A percentile compares a stretch with the other conserved stretches of the same genome.
These are phyloP conservation scores for Selaginella moellendorffii DNA, from an alignment of 75 land plant species.

Conservation along the genomic window DNA sequence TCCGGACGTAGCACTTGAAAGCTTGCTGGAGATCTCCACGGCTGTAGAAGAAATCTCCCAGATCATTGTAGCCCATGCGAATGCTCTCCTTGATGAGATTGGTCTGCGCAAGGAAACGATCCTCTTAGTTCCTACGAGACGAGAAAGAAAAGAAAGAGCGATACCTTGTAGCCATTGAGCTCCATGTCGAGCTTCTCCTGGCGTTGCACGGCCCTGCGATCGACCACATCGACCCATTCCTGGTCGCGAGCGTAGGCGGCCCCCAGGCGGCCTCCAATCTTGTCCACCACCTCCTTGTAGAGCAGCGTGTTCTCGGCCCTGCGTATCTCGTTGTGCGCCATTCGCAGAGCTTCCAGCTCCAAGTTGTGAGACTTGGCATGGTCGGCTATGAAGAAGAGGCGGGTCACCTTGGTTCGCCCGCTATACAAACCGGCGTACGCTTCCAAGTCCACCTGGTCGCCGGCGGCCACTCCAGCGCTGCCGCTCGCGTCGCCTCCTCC, in stretches of 20 bases:
- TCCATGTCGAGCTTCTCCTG: slow-evolving; percentile 86
- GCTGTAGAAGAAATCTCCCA: slow-evolving; percentile 84
- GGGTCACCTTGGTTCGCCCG: slow-evolving; percentile 54
- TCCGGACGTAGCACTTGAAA: slow-evolving; percentile 75
- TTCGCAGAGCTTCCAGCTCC: slow-evolving; percentile 77
- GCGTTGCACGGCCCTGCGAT: slow-evolving; percentile 52
- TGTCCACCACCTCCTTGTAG: slow-evolving; percentile 51
- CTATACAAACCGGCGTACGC: slow-evolving; percentile 75
- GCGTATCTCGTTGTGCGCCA: slow-evolving; percentile 80
- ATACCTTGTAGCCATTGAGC: slow-evolving; percentile 66
- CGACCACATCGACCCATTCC: slow-evolving; percentile 61
- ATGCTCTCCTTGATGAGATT: slow-evolving; percentile 96
- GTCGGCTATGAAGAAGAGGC: slow-evolving; percentile 78
- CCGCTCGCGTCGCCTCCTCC: slow-evolving; percentile 6
- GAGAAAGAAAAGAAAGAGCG: background rate
- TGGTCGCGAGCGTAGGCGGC: slow-evolving; percentile 35
- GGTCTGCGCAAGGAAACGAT: slow-evolving; percentile 49
- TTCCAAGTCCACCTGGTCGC: slow-evolving; percentile 81
- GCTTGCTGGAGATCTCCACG: slow-evolving; percentile 82
- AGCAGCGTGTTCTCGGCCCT: slow-evolving; percentile 70
- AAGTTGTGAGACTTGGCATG: slow-evolving; percentile 26
- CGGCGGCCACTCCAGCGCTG: slow-evolving; percentile 14
- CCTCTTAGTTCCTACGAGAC: too few relatives aligned
- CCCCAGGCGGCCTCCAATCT: slow-evolving; percentile 61
- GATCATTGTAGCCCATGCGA: slow-evolving; percentile 94